Conservation (phyloP, 164 flowering plant genomes). For the Magnolia sinica region DNA sequence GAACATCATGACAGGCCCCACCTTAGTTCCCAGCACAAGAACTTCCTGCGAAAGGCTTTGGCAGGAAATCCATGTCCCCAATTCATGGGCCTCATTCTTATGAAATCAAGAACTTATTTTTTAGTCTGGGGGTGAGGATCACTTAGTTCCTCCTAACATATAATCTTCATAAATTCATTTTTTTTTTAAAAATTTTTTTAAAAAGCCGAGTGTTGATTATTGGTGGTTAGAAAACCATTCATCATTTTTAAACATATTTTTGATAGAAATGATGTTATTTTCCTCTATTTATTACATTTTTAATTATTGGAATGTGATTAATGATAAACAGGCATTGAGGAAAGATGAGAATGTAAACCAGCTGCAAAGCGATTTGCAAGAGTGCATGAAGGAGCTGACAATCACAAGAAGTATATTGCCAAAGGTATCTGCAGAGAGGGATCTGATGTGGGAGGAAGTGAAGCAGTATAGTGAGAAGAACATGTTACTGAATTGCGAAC, state of each 20-base stretch:
- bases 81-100: no score
- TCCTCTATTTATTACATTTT: background rate
- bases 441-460: conserved; percentile 79
- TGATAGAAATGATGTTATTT: background rate
- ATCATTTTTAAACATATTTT: background rate
- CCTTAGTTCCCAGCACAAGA: no score
- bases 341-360: conserved; percentile 66
- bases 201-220: background rate
- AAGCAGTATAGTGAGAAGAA: conserved; percentile 77
- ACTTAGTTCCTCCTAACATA: background rate
- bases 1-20: no score
- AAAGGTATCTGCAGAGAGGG: conserved; percentile 76
- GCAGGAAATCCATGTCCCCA: no score
- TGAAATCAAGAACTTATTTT: no score
- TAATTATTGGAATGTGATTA: background rate
- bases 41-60: no score
- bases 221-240: background rate
- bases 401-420: conserved; percentile 47
- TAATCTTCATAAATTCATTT: background rate
- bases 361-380: conserved; percentile 52
- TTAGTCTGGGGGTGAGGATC: no score
- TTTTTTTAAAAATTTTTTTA: no score
- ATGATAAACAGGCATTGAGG: conserved; percentile 48
- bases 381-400: conserved; percentile 51
- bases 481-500: conserved; percentile 68